phyloP scores from a whole-genome alignment of 2,329 filamentous ascomycete genomes.

The Paecilomyces dactylethromorphus region DNA sequence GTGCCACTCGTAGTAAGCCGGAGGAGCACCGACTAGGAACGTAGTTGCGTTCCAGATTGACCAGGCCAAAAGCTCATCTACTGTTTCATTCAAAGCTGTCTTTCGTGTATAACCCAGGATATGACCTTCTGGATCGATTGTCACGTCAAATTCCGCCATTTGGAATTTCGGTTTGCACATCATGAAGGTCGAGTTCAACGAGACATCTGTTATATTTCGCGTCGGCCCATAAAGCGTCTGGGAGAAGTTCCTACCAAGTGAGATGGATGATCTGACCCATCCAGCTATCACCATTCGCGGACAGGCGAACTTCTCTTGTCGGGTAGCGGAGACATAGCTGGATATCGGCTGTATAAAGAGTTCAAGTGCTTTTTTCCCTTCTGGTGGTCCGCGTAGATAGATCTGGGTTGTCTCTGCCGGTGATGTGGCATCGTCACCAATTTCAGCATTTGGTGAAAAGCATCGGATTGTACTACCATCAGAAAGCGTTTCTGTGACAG shows the following conservation, averaged over 20 bases:
- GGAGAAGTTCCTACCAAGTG: not conserved
- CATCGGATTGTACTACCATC: slow-evolving; percentile 1
- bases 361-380: not conserved
- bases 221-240: slow-evolving; percentile 1
- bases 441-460: not conserved
- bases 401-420: slow-evolving; percentile 6
- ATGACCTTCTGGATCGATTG: slow-evolving; percentile 24
- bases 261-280: slow-evolving; percentile 1
- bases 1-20: slow-evolving; percentile 34
- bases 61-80: not conserved
- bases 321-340: not conserved
- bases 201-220: not conserved
- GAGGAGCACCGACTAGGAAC: not conserved
- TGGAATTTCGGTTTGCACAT: slow-evolving; percentile 29
- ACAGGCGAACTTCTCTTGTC: not conserved
- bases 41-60: not conserved
- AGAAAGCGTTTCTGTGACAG: not conserved
- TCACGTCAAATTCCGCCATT: slow-evolving; percentile 26
- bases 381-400: not conserved
- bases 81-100: not conserved
- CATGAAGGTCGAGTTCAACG: slow-evolving; percentile 19
- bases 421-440: slow-evolving; percentile 8
- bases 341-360: not conserved
- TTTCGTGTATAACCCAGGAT: slow-evolving; percentile 12
- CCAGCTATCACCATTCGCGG: slow-evolving; percentile 1